Conservation (phyloP, 1,284 basidiomycete genomes). For the Fistulina hepatica region DNA sequence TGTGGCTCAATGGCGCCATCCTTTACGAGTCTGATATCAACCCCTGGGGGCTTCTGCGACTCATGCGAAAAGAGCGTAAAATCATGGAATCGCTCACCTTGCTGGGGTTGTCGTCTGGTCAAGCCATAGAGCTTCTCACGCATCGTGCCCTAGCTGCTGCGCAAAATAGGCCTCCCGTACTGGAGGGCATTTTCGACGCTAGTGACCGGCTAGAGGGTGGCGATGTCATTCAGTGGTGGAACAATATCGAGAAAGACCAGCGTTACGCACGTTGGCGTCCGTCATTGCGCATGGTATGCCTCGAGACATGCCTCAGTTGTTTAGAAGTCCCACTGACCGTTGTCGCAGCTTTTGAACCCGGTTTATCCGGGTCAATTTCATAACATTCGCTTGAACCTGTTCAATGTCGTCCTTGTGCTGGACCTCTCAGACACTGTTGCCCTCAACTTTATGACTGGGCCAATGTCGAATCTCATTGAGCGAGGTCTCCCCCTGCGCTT, state of each 20-base stretch:
- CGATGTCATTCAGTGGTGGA: constrained; percentile 73
- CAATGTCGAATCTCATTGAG: constrained; percentile 59
- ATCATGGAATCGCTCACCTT: constrained; percentile 52
- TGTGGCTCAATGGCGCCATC: constrained; percentile 73
- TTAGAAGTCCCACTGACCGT: not conserved
- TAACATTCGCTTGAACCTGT: constrained; percentile 60
- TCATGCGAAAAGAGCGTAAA: constrained; percentile 64
- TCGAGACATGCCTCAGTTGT: not conserved
- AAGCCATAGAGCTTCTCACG: constrained; percentile 66
- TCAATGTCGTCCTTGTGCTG: constrained; percentile 70
- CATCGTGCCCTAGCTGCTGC: constrained; percentile 44
- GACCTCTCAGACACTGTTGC: constrained; percentile 61
- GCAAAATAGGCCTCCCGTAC: constrained; percentile 37
- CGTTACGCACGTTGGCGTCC: constrained; percentile 48
- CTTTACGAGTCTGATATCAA: constrained; percentile 58
- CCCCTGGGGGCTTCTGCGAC: constrained; percentile 57
- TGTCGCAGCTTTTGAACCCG: constrained; percentile 52
- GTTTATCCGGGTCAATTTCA: constrained; percentile 72
- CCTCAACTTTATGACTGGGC: constrained; percentile 50
- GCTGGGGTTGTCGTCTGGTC: constrained; percentile 48
- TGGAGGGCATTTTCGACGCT: constrained; percentile 78
- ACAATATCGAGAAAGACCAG: constrained; percentile 82
- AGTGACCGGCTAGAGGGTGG: constrained; percentile 79
- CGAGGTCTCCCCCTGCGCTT: constrained; percentile 70
- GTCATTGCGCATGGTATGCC: constrained; percentile 38